Evolutionary conservation across 345 rosid species (phyloP), one percentile per base, ranked within the genome.

Genomic region (Pugionium dolabratum): DNA sequence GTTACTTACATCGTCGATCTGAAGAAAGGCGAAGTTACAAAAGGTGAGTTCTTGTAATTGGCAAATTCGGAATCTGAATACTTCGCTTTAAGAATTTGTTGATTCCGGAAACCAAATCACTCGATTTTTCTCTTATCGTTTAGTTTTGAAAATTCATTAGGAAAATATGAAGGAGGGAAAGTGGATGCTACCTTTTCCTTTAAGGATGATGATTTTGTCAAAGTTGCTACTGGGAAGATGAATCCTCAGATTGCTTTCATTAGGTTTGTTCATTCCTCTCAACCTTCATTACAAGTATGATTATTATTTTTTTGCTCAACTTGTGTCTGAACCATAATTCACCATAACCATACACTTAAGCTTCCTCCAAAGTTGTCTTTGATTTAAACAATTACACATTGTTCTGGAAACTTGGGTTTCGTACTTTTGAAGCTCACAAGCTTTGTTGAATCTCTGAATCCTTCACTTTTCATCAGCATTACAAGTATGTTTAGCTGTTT

Each of bases 181-280:
- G 91, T 95, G 28, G 96, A 94, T 78, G 92, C 96, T 48, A 82
- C 79, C 2, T 83, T 94, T 69, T 88, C 97, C 40, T 73, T 94
- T 35, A 88, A 83, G 79, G 99, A 94, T 73, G 96, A 90, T 27
- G 96, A 94, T 71, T 94, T 94, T 77, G 57, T 90, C 11, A 94
- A 91, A 87, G 86, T 94, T 67, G 89, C 95, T 55, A 82, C 81
- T 1, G 97, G 97, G 33, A 87, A 94, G 79, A 78, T 94, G 93
- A 86, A 91, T 75, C 96, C 97, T 59, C 97, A 94, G 71, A 79
- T 88, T 72, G 97, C 99, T 81, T 94, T 86, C 78, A 83, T 90
- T 79, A 90, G 96, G 97, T 90, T 61, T 11, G 62, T 25, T 41
- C 50, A 6, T 60, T 48, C 32, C 31, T 49, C n/a, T 70, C 9